Evolutionary conservation across 345 rosid genomes (phyloP).

Genomic region (Isatis tinctoria): DNA sequence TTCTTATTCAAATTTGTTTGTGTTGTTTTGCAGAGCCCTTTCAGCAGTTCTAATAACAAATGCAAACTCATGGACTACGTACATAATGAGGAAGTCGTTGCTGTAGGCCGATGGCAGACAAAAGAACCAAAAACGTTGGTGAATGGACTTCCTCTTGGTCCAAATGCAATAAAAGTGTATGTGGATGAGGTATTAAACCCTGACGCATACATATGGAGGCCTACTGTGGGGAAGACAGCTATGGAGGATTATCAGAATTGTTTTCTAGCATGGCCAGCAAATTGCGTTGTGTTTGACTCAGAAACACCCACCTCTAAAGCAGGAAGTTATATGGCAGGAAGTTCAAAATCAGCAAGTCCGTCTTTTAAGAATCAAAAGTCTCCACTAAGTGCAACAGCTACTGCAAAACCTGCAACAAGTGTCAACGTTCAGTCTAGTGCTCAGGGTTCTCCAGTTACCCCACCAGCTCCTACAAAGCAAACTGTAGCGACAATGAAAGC

Average conservation of each 20-base stretch:
- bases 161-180: background rate
- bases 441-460: background rate
- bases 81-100: background rate
- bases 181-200: background rate
- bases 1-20: background rate
- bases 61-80: background rate
- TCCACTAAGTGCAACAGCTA: too few species aligned
- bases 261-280: background rate
- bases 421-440: background rate
- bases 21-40: background rate
- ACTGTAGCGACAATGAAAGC: too few species aligned
- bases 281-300: background rate
- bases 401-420: too few species aligned
- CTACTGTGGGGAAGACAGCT: background rate
- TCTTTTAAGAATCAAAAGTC: background rate
- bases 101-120: background rate
- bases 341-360: background rate
- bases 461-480: background rate
- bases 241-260: background rate
- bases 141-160: background rate
- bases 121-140: background rate
- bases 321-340: background rate
- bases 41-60: background rate
- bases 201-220: background rate
- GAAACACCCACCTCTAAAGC: background rate